phyloP scores from a whole-genome alignment of 208 protist species.

The Novymonas esmeraldas region DNA sequence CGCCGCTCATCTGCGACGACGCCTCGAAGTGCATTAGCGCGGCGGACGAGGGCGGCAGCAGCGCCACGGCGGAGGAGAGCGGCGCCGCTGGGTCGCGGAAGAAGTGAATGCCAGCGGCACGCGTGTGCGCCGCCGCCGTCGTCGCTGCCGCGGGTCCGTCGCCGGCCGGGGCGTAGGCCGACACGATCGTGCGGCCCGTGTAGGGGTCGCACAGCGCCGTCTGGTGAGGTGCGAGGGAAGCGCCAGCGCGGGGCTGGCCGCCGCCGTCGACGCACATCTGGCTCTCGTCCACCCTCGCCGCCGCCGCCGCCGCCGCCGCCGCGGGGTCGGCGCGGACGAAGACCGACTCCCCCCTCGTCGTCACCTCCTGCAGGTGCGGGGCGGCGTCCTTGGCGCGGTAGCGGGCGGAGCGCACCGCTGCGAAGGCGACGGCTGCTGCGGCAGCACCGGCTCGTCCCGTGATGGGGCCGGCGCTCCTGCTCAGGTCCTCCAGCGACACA shows the following conservation, averaged over 20 bases:
- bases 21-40: too few relatives aligned
- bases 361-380: constrained; percentile 20
- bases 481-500: constrained; percentile 20
- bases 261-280: not conserved
- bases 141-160: not conserved
- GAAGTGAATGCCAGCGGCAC: constrained; percentile 20
- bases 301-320: not conserved
- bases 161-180: not conserved
- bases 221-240: not conserved
- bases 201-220: constrained; percentile 17
- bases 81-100: constrained; percentile 31
- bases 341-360: constrained; percentile 14
- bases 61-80: constrained; percentile 7
- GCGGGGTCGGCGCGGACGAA: constrained; percentile 28
- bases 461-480: constrained; percentile 7
- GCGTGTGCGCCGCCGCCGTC: constrained; percentile 12
- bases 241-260: too few relatives aligned
- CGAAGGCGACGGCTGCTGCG: constrained; percentile 5
- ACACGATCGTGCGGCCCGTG: constrained; percentile 18
- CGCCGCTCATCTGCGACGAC: not conserved
- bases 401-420: constrained; percentile 19
- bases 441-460: constrained; percentile 7
- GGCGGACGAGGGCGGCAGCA: constrained; percentile 1
- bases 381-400: constrained; percentile 12
- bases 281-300: not conserved